Conservation (phyloP, 768 basidiomycete genomes). For the Suillus lakei region DNA sequence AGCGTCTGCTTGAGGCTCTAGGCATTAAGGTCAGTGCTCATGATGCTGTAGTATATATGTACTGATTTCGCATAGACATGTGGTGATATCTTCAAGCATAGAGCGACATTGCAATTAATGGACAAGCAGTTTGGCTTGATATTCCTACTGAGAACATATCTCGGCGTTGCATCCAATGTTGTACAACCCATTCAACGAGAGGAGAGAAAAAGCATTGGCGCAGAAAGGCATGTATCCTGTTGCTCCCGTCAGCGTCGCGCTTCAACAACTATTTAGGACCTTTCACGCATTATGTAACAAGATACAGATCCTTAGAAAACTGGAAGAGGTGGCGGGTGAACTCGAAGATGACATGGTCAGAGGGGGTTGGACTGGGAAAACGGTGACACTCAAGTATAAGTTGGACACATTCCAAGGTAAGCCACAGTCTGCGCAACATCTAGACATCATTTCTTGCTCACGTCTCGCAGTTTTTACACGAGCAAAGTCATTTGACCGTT, state of each 20-base stretch:
- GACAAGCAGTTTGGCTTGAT: conserved; percentile 85
- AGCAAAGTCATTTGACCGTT: conserved; percentile 78
- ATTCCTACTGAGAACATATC: conserved; percentile 77
- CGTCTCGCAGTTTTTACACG: conserved; percentile 69
- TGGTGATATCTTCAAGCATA: conserved; percentile 82
- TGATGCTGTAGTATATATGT: not conserved
- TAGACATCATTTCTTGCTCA: conserved; percentile 4
- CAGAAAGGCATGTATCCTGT: conserved; percentile 64
- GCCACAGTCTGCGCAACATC: not conserved
- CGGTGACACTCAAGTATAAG: conserved; percentile 93
- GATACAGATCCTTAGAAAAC: conserved; percentile 70
- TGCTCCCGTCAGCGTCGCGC: not conserved
- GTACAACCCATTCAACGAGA: conserved; percentile 79
- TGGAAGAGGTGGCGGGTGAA: conserved; percentile 81
- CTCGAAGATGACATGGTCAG: conserved; percentile 80
- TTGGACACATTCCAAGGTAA: conserved; percentile 85
- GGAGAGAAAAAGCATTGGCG: conserved; percentile 90
- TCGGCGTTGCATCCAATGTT: conserved; percentile 86
- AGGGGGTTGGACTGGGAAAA: conserved; percentile 86
- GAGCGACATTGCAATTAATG: conserved; percentile 77
- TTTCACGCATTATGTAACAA: conserved; percentile 72
- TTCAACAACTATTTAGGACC: conserved; percentile 52
- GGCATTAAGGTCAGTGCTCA: conserved; percentile 71
- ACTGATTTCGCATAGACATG: conserved; percentile 61
- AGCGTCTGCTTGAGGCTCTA: conserved; percentile 83